These are phyloP conservation scores for Zymoseptoria ardabiliae DNA, from an alignment of 2,329 filamentous ascomycete genomes.

Conservation along the genomic window DNA sequence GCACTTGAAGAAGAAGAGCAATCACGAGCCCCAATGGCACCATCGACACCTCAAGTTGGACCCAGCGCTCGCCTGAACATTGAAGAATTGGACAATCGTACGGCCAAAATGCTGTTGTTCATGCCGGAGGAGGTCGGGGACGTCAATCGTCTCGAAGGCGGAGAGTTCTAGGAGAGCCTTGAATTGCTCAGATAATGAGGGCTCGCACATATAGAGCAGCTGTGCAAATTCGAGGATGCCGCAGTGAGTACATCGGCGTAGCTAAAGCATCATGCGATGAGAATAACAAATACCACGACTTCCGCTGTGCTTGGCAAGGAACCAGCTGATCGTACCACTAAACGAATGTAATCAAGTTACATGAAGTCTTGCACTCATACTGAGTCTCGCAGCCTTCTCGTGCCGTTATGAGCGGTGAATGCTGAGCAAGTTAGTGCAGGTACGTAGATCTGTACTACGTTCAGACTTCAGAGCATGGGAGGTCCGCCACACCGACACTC, in stretches of 20 bases:
- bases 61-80: not conserved
- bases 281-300: not conserved
- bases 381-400: too few relatives aligned
- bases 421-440: not conserved
- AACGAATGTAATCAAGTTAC: not conserved
- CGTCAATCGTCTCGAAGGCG: not conserved
- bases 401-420: not conserved
- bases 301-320: not conserved
- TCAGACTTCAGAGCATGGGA: not conserved
- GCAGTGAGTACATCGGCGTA: not conserved
- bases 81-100: constrained; percentile 11
- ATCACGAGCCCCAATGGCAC: not conserved
- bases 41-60: not conserved
- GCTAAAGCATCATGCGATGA: not conserved
- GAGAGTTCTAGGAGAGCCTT: not conserved
- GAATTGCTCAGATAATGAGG: not conserved
- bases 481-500: not conserved
- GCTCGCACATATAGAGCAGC: not conserved
- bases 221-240: not conserved
- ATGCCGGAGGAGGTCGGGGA: constrained; percentile 9
- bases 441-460: not conserved
- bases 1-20: not conserved
- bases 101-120: constrained; percentile 14
- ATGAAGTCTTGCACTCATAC: not conserved
- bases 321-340: not conserved